Evolutionary conservation across 352 stramenopile genomes (phyloP).

Genomic region (Elongisporangium prolatum): DNA sequence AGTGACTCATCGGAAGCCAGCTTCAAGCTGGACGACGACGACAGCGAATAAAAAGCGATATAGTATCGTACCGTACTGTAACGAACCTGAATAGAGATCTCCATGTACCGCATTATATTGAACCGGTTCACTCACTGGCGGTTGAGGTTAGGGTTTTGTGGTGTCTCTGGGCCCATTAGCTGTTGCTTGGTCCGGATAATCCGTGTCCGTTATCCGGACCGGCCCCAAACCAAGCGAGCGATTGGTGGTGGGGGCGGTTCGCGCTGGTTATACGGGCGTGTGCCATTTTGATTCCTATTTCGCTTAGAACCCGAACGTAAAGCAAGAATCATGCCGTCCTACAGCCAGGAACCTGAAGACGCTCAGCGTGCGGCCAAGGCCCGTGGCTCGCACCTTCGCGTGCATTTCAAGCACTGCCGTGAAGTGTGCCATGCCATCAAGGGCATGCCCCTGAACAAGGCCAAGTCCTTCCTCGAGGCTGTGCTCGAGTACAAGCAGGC

Average conservation of each 20-base stretch:
- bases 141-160: neutral
- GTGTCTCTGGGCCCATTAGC: neutral
- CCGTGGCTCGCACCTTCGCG: constrained; percentile 94
- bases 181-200: constrained; percentile 13
- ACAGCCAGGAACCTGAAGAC: constrained; percentile 90
- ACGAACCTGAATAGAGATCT: neutral
- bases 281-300: constrained; percentile 20
- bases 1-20: constrained; percentile 30
- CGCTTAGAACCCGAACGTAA: constrained; percentile 74
- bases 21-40: neutral
- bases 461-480: constrained; percentile 94
- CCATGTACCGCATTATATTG: neutral
- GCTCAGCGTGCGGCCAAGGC: constrained; percentile 90
- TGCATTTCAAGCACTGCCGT: constrained; percentile 99
- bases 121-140: neutral
- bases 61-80: neutral
- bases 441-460: constrained; percentile 94
- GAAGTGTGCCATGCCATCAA: constrained; percentile 98
- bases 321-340: constrained; percentile 81
- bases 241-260: constrained; percentile 62
- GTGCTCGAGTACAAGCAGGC: constrained; percentile 97
- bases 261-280: constrained; percentile 1
- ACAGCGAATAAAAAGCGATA: neutral
- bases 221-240: constrained; percentile 8
- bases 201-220: constrained; percentile 9